Percentiles rank a stretch among this genome's conserved stretches.
phyloP scores from a whole-genome alignment of 495 filamentous ascomycete species.

The Penicillium cataractarum region DNA sequence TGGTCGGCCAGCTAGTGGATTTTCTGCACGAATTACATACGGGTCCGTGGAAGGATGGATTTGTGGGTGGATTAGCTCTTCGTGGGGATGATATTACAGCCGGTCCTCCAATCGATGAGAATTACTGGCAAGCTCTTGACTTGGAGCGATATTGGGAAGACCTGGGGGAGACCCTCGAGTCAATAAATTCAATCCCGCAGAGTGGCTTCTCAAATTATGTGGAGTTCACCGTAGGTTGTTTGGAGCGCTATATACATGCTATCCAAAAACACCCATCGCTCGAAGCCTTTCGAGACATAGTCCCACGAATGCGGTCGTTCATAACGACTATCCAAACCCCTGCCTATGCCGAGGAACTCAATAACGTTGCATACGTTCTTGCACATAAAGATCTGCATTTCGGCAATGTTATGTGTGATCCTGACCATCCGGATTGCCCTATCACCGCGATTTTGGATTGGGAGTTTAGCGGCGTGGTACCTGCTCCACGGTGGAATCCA shows the following conservation, averaged over 20 bases:
- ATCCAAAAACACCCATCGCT: not conserved
- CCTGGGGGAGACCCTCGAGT: not conserved
- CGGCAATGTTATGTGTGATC: not conserved
- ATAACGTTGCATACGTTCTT: not conserved
- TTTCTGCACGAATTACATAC: not conserved
- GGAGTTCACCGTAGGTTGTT: not conserved
- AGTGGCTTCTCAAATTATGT: not conserved
- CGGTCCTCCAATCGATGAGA: not conserved
- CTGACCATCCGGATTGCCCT: not conserved
- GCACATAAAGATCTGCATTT: not conserved
- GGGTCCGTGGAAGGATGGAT: not conserved
- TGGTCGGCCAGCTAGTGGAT: not conserved
- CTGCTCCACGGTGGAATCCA: not conserved
- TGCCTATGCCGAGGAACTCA: not conserved
- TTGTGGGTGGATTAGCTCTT: not conserved
- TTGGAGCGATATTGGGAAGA: not conserved
- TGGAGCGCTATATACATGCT: not conserved
- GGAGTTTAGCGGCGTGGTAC: constrained; percentile 1
- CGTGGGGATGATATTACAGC: not conserved
- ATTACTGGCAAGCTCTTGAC: not conserved
- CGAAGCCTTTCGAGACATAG: not conserved
- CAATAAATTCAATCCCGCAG: not conserved
- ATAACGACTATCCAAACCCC: not conserved
- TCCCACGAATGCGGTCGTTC: not conserved
- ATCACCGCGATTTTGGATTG: not conserved